phyloP scores from a whole-genome alignment of 2,329 filamentous ascomycete genomes.

The Microsporum audouinii region DNA sequence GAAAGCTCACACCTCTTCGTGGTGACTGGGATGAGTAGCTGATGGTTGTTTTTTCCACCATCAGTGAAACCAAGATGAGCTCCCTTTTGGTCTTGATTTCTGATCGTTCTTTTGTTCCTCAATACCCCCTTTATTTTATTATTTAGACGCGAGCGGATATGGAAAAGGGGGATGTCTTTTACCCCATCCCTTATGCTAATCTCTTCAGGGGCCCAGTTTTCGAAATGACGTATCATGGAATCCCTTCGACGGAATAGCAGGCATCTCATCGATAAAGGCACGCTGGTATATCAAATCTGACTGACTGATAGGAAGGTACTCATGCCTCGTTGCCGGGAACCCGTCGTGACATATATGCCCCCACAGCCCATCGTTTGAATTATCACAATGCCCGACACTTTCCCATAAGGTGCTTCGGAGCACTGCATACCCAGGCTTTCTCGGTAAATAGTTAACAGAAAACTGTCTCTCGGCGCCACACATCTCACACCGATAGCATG shows the following conservation, averaged over 20 bases:
- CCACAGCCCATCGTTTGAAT: not conserved
- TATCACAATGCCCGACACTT: not conserved
- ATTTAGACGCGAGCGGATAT: too few relatives aligned
- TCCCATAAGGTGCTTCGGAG: not conserved
- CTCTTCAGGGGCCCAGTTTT: not conserved
- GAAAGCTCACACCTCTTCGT: constrained; percentile 3
- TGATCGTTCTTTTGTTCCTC: too few relatives aligned
- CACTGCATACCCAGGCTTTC: not conserved
- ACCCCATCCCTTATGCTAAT: too few relatives aligned
- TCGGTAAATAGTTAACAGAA: not conserved
- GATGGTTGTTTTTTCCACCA: not conserved
- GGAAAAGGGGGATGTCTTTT: too few relatives aligned
- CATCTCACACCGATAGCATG: not conserved
- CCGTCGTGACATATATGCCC: not conserved
- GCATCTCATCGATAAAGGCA: not conserved
- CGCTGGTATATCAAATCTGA: not conserved
- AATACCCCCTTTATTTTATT: too few relatives aligned
- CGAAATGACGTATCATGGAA: not conserved
- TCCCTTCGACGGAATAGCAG: not conserved
- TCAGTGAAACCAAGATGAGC: constrained; percentile 1
- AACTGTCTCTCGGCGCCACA: not conserved
- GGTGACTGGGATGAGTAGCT: constrained; percentile 1
- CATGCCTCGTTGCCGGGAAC: not conserved
- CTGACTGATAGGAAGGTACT: not conserved
- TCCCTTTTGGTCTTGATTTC: not conserved